These are phyloP conservation scores for Neurospora sp. DNA, from an alignment of 495 filamentous ascomycete genomes.

Conservation along the genomic window DNA sequence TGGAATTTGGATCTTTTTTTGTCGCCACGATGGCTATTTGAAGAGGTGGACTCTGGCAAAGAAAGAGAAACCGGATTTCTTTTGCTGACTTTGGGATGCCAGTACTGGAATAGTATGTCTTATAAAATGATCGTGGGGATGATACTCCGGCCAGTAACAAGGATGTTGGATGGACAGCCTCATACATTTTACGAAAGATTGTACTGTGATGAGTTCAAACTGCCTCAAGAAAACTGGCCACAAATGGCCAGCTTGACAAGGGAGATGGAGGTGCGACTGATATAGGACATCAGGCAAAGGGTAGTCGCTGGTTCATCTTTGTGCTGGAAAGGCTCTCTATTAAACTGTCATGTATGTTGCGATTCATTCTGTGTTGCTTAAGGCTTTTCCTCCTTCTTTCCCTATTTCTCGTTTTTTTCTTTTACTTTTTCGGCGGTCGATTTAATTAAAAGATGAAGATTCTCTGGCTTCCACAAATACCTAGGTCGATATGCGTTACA, in stretches of 20 bases:
- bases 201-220: rapidly evolving
- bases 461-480: background rate
- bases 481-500: background rate
- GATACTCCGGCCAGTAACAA: background rate
- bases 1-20: background rate
- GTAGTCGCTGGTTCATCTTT: background rate
- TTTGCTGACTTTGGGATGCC: background rate
- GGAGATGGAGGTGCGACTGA: background rate
- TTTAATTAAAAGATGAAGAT: background rate
- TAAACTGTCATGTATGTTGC: background rate
- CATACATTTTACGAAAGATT: background rate
- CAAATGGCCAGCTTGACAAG: background rate
- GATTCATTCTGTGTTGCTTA: background rate
- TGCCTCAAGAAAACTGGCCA: background rate
- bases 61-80: background rate
- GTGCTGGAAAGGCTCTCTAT: background rate
- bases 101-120: background rate
- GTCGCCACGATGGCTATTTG: background rate
- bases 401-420: background rate
- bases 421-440: rapidly evolving
- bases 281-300: background rate
- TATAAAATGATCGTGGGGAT: background rate
- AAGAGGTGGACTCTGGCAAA: background rate
- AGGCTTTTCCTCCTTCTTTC: background rate
- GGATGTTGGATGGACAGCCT: background rate